These are phyloP conservation scores for Annulohypoxylon moriforme DNA, from an alignment of 495 filamentous ascomycete genomes.

Conservation along the genomic window DNA sequence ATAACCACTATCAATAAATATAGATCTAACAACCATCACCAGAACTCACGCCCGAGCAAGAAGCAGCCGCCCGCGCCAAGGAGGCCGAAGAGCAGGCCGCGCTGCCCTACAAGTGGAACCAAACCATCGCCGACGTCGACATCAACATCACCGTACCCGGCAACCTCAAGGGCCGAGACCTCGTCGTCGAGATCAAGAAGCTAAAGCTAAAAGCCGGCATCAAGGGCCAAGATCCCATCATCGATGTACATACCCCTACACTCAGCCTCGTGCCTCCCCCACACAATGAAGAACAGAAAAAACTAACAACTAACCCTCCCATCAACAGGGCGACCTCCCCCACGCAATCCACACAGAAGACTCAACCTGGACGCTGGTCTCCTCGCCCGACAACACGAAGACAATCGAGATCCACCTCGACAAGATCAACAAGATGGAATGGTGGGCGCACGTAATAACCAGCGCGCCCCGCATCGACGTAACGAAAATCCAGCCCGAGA, in stretches of 20 bases:
- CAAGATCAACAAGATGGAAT: constrained; percentile 97
- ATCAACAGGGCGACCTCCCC: constrained; percentile 79
- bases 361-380: constrained; percentile 91
- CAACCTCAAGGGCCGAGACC: constrained; percentile 84
- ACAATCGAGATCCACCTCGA: constrained; percentile 90
- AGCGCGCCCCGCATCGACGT: constrained; percentile 90
- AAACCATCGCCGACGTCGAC: constrained; percentile 93
- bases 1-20: background rate
- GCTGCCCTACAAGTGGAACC: constrained; percentile 97
- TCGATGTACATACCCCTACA: constrained; percentile 69
- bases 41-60: constrained; percentile 68
- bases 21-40: constrained; percentile 40
- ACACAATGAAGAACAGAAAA: background rate
- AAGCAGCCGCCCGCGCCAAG: constrained; percentile 77
- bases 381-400: constrained; percentile 72
- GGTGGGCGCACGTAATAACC: constrained; percentile 94
- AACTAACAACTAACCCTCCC: background rate
- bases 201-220: constrained; percentile 80
- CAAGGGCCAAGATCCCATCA: constrained; percentile 87
- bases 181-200: constrained; percentile 85
- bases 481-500: constrained; percentile 93
- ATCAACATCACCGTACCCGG: constrained; percentile 77
- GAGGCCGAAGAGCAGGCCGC: constrained; percentile 89
- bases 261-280: background rate
- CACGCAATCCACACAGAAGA: constrained; percentile 85